Evolutionary conservation across 1,139 yeast genomes (phyloP).

Genomic region (Yamadazyma atmosphaerica): DNA sequence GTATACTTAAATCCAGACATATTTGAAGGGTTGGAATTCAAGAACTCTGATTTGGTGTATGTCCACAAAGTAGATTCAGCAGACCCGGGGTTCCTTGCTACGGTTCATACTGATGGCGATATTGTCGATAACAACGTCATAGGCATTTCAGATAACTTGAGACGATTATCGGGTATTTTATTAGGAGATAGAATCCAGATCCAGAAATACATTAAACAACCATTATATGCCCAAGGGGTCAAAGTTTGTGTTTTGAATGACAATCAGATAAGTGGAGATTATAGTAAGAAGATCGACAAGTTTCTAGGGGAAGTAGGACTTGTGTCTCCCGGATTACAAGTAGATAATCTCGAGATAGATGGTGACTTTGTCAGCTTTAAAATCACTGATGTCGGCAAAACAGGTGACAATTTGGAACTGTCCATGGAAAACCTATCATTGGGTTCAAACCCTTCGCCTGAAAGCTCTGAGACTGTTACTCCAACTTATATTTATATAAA

Average conservation of each 20-base stretch:
- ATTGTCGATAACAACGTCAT: constrained; percentile 53
- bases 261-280: constrained; percentile 7
- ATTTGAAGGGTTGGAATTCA: constrained; percentile 52
- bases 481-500: constrained; percentile 48
- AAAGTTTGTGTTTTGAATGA: constrained; percentile 12
- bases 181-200: constrained; percentile 73
- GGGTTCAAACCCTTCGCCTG: constrained; percentile 10
- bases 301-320: constrained; percentile 52
- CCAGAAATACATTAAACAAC: constrained; percentile 46
- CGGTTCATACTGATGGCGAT: constrained; percentile 39
- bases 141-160: constrained; percentile 46
- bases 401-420: constrained; percentile 17
- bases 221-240: constrained; percentile 44
- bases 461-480: constrained; percentile 27
- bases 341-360: constrained; percentile 13
- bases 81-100: constrained; percentile 48
- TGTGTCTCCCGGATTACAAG: constrained; percentile 53
- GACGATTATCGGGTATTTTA: constrained; percentile 57
- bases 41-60: constrained; percentile 54
- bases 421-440: constrained; percentile 30
- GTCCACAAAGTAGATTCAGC: constrained; percentile 48
- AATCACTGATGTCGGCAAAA: constrained; percentile 24
- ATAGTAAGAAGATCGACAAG: constrained; percentile 30
- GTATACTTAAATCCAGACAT: constrained; percentile 53
- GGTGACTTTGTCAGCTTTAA: constrained; percentile 10